Conservation (phyloP, 192 early-diverging fungal species). For the Coemansia sp. region DNA sequence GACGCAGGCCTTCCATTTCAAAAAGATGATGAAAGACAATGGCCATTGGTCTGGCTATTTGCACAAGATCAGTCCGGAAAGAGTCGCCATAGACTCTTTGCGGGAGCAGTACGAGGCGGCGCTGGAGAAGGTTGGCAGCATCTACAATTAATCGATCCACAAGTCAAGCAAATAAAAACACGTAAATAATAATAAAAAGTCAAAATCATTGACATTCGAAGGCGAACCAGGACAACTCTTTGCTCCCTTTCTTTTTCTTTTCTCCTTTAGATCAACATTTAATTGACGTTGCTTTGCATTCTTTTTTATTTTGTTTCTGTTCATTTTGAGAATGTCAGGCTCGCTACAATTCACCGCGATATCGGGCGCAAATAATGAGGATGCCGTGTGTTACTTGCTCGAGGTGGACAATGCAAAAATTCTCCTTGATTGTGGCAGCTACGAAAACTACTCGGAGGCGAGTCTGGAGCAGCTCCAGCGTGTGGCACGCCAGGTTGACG, state of each 20-base stretch:
- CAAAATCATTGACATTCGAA: neutral
- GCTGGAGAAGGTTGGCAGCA: slow-evolving; percentile 22
- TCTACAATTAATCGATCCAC: slow-evolving; percentile 11
- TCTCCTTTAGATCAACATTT: neutral
- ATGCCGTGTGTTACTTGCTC: slow-evolving; percentile 86
- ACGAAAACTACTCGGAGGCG: slow-evolving; percentile 71
- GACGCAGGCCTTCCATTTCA: slow-evolving; percentile 70
- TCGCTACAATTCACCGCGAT: slow-evolving; percentile 82
- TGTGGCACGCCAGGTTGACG: slow-evolving; percentile 85
- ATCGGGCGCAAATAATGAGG: slow-evolving; percentile 81
- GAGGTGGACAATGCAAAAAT: slow-evolving; percentile 92
- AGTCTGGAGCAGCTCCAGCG: slow-evolving; percentile 66
- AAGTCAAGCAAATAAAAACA: no score
- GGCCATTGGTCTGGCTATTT: slow-evolving; percentile 62
- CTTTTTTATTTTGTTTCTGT: slow-evolving; percentile 4
- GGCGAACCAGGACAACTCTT: neutral
- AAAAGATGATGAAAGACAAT: slow-evolving; percentile 65
- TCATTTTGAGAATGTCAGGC: slow-evolving; percentile 31
- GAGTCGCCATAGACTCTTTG: slow-evolving; percentile 36
- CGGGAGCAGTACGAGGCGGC: slow-evolving; percentile 37
- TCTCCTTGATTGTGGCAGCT: slow-evolving; percentile 94
- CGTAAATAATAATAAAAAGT: no score
- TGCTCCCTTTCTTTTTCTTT: neutral
- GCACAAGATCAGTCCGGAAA: slow-evolving; percentile 56
- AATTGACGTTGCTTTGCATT: neutral